A percentile compares a stretch with the other conserved stretches of the same genome.
Evolutionary conservation across 306 rosid genomes (phyloP).

Genomic region (Castanea crenata): DNA sequence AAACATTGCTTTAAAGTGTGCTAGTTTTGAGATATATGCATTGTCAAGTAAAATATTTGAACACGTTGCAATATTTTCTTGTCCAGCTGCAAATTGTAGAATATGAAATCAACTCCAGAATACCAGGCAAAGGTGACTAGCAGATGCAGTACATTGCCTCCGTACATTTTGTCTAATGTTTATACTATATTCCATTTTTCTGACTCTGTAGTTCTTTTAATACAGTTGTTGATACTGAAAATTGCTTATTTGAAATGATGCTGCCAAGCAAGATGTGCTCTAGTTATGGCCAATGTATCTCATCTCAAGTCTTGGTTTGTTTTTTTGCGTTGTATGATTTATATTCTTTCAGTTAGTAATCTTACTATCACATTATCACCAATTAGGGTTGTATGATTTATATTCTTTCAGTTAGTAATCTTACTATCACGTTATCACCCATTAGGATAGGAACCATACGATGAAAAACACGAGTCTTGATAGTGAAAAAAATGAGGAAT

Average conservation of each 20-base stretch:
- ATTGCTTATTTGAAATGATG: not conserved
- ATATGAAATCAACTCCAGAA: constrained; percentile 43
- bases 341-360: no score
- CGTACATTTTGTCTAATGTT: not conserved
- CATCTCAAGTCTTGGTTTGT: no score
- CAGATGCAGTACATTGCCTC: constrained; percentile 17
- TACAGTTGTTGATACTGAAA: not conserved
- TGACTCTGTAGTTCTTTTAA: not conserved
- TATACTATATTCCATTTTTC: not conserved
- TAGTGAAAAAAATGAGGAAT: no score
- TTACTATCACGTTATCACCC: no score
- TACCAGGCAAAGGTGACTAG: constrained; percentile 14
- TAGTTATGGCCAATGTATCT: not conserved
- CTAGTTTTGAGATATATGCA: not conserved
- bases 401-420: no score
- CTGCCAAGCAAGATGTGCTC: not conserved
- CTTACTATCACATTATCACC: no score
- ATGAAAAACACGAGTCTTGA: no score
- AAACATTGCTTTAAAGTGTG: no score
- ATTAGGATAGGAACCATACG: no score
- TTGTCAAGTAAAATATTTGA: not conserved
- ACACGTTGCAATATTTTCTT: constrained; percentile 20
- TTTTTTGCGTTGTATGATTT: no score
- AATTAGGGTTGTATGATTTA: no score
- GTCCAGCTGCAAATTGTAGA: constrained; percentile 83